Base-by-base conservation (phyloP, 345 rosid species). In the Corymbia maculata region DNA sequence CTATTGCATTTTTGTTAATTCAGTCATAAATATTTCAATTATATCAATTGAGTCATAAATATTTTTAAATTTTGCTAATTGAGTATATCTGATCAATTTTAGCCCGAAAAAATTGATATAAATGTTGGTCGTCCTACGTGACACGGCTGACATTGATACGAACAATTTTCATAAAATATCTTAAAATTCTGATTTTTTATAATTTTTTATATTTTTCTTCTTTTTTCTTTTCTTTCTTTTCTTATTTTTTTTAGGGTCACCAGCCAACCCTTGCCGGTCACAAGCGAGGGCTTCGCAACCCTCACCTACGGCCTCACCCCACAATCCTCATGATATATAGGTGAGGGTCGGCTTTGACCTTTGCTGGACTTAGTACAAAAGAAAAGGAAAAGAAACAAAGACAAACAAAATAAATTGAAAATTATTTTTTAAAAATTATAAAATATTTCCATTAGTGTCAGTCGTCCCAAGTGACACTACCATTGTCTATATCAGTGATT, bases 61-160 rank as follows among this genome's bases (percentile, higher is more conserved):
- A 55, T 55, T 55, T 55, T 55, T 26, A 55, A 55, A 0, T 55
- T 26, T 55, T 55, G 10, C 61, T 0, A 0, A 0, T 55, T 55
- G 22, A 22, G 22, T 55, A 21, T 55, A 55, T 55, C 28, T 21
- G 22, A 3, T 5, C 28, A 55, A 55, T 22, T 55, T 8, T 22
- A 55, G 28, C 61, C 0, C 8, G 0, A 55, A 55, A 8, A 21
- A 11, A 55, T 11, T 36, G 22, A 21, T 21, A 5, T 55, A 21
- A 2, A 55, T 0, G 11, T 2, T 0, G 1, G 1, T 2, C 0
- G 0, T 55, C 12, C 0, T 55, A 55, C 9, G 28, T 55, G 6
- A 3, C 26, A 55, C 0, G 9, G 0, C 59, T 17, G 7, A 24
- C 4, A 4, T 53, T 17, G 59, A 53, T 4, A 1, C 17, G 9